Base-by-base conservation (phyloP, 345 rosid species). In the Bruguiera parviflora region DNA sequence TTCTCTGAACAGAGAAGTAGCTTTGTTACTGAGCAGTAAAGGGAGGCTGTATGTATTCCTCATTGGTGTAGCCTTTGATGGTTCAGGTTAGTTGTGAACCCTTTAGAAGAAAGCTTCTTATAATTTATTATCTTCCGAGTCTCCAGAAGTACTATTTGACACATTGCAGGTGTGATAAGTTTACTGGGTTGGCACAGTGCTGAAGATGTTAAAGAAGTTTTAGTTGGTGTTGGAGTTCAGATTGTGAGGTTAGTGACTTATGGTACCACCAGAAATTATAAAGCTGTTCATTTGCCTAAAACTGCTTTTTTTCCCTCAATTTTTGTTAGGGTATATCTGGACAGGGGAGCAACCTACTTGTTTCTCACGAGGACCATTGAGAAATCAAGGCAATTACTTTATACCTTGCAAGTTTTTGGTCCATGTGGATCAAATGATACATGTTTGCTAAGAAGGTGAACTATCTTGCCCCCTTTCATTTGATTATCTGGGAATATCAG, bases 221-320 rank as follows among this genome's bases (percentile, higher is more conserved):
- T 83, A 55, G 79, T 90, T 51, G 95, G 99, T 75, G 68, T 95
- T 57, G 92, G 96, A 74, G 92, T 92, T 82, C 99, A 88, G 80
- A 77, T 88, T 77, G 75, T 88, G 75, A 92, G 99, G 99, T 95
- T 70, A 74, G 92, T 79, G 53, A 61, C 57, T 79, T 73, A 53
- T 71, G 67, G 29, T 65, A 65, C 67, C 63, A 5, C 43, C 51
- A 31, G 68, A 43, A 51, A 58, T 67, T 58, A 27, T 67, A 71
- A 64, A 66, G 53, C 19, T 69, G 32, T 32, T 53, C 29, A 20
- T 64, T 37, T 62, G 60, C 82, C 77, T 79, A 37, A 72, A 73
- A 71, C 51, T 43, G 4, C 18, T 43, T 57, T 4, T 32, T 19
- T 39, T 57, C 20, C 59, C 39, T 55, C 73, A 10, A 31, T 58